Conservation (phyloP, 192 early-diverging fungal genomes). For the Gorgonomyces haynaldii region DNA sequence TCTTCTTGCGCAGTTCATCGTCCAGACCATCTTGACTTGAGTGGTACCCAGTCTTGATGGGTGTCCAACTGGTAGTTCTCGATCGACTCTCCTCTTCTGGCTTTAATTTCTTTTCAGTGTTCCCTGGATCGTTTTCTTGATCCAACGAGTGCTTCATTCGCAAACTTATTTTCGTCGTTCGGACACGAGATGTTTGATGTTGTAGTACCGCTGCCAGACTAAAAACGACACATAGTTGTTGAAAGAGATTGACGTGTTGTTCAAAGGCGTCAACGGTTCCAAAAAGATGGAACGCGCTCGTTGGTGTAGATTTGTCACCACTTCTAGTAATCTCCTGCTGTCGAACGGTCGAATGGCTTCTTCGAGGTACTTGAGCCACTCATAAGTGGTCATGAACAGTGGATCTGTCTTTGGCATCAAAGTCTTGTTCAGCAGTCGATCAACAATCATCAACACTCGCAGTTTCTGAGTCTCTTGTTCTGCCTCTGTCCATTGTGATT, state of each 20-base stretch:
- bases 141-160: too few species aligned
- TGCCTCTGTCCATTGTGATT: not conserved
- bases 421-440: conserved; percentile 16
- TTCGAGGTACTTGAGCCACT: conserved; percentile 25
- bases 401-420: conserved; percentile 22
- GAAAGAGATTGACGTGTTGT: not conserved
- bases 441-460: conserved; percentile 16
- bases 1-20: too few species aligned
- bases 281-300: not conserved
- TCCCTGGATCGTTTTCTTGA: too few species aligned
- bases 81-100: too few species aligned
- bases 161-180: too few species aligned
- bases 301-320: not conserved
- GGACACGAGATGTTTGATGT: not conserved
- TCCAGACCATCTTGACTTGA: too few species aligned
- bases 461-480: conserved; percentile 14
- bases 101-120: too few species aligned
- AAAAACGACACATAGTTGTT: conserved; percentile 6
- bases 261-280: conserved; percentile 8
- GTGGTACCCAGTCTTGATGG: too few species aligned
- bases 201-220: not conserved
- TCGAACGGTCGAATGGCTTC: not conserved
- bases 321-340: not conserved
- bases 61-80: too few species aligned
- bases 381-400: conserved; percentile 10